Conservation (phyloP, 2,329 filamentous ascomycete genomes). For the Catunica adiposa region DNA sequence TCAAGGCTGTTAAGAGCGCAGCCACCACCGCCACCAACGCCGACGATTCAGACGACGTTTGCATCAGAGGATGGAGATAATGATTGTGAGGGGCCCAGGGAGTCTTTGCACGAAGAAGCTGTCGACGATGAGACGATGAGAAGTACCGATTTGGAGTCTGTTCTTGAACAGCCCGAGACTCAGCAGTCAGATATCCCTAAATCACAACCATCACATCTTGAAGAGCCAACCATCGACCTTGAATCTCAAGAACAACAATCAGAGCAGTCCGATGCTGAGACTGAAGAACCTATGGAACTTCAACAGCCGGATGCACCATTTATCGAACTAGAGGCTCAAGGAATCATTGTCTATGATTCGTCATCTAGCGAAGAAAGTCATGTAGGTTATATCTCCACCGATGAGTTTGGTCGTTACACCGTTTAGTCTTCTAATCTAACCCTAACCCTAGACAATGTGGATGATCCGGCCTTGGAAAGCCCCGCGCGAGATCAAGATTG, state of each 20-base stretch:
- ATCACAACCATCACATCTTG: too few relatives aligned
- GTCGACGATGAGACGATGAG: too few relatives aligned
- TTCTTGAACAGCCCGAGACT: too few relatives aligned
- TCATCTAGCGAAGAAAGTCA: constrained; percentile 76
- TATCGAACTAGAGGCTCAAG: constrained; percentile 81
- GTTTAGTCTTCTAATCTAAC: too few relatives aligned
- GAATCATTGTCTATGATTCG: constrained; percentile 94
- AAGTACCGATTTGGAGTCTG: too few relatives aligned
- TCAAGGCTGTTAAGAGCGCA: constrained; percentile 24
- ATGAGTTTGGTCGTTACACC: too few relatives aligned
- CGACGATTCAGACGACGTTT: constrained; percentile 22
- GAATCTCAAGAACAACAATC: too few relatives aligned
- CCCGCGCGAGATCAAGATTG: constrained; percentile 86
- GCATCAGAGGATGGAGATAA: constrained; percentile 13
- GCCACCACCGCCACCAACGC: constrained; percentile 9
- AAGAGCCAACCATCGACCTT: too few relatives aligned
- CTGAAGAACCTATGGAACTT: constrained; percentile 16
- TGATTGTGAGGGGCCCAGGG: constrained; percentile 19
- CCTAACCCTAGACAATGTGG: constrained; percentile 71
- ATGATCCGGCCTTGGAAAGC: constrained; percentile 88
- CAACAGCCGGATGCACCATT: constrained; percentile 27
- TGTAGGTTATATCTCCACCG: constrained; percentile 43
- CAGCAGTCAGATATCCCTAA: too few relatives aligned
- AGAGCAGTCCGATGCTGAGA: not conserved
- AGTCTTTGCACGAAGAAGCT: too few relatives aligned